Evolutionary conservation across 2,329 filamentous ascomycete genomes (phyloP).

Genomic region (Monosporascus cannonballus): DNA sequence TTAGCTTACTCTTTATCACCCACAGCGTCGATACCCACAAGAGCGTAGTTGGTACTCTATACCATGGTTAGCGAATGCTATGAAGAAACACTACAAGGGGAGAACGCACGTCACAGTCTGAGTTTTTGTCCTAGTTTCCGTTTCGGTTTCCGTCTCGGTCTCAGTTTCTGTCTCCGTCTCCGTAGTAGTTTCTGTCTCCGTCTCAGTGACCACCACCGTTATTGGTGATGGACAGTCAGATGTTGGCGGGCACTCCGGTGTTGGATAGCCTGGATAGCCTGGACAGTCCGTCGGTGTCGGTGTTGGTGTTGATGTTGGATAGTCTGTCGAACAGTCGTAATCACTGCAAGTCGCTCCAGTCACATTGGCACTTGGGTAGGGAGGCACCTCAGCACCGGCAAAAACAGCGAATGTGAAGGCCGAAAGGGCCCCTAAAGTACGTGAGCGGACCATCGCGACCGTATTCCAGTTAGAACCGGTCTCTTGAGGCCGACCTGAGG

Average conservation of each 20-base stretch:
- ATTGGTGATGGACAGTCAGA: neutral
- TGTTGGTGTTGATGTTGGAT: too few relatives aligned
- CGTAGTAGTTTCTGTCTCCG: constrained; percentile 8
- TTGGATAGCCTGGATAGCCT: constrained; percentile 4
- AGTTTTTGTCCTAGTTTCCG: constrained; percentile 9
- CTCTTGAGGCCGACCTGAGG: constrained; percentile 1
- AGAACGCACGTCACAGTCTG: constrained; percentile 5
- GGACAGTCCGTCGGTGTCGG: too few relatives aligned
- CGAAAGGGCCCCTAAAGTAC: constrained; percentile 13
- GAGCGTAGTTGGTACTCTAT: constrained; percentile 14
- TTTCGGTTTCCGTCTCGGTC: constrained; percentile 15
- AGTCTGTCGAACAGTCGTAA: neutral
- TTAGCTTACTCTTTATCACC: constrained; percentile 11
- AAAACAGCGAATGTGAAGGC: constrained; percentile 15
- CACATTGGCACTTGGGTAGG: neutral
- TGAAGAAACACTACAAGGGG: neutral
- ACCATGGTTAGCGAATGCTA: constrained; percentile 5
- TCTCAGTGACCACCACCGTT: constrained; percentile 15
- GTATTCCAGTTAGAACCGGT: neutral
- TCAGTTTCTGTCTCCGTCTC: constrained; percentile 12
- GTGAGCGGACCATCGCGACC: constrained; percentile 17
- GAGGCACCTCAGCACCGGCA: constrained; percentile 13
- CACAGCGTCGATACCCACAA: constrained; percentile 6
- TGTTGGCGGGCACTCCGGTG: constrained; percentile 4
- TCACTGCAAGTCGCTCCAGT: neutral